A percentile compares a stretch with the other conserved stretches of the same genome.
These are phyloP conservation scores for Allium cepa DNA, from an alignment of 106 monocot species.

Conservation along the genomic window DNA sequence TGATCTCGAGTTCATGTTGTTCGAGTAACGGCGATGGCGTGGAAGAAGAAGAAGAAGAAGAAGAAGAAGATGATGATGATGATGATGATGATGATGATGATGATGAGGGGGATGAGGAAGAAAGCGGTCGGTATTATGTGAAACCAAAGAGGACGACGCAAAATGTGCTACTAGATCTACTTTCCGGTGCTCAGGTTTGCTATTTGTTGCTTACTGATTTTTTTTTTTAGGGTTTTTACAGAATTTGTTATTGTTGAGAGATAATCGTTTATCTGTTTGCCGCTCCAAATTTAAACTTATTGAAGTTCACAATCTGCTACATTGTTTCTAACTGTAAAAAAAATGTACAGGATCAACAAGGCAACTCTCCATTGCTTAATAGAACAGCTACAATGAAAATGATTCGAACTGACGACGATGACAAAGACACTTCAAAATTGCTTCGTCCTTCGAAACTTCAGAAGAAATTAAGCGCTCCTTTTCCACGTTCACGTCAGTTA, in stretches of 20 bases:
- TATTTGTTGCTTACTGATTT: neutral
- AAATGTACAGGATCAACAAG: neutral
- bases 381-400: neutral
- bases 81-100: slow-evolving; percentile 11
- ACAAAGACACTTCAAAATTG: neutral
- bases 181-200: neutral
- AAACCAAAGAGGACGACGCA: neutral
- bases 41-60: slow-evolving; percentile 18
- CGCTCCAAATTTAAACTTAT: neutral
- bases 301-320: neutral
- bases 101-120: neutral
- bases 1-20: too few species aligned
- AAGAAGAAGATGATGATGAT: slow-evolving; percentile 5
- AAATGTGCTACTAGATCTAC: neutral
- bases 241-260: neutral
- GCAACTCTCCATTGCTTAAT: neutral
- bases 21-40: neutral
- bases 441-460: neutral
- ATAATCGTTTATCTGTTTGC: neutral
- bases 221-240: neutral
- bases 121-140: neutral
- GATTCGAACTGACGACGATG: neutral
- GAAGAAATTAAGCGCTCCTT: neutral
- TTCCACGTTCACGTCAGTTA: neutral
- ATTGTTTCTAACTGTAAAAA: neutral